Conservation (phyloP, 2,329 filamentous ascomycete genomes). For the Boeremia exigua region DNA sequence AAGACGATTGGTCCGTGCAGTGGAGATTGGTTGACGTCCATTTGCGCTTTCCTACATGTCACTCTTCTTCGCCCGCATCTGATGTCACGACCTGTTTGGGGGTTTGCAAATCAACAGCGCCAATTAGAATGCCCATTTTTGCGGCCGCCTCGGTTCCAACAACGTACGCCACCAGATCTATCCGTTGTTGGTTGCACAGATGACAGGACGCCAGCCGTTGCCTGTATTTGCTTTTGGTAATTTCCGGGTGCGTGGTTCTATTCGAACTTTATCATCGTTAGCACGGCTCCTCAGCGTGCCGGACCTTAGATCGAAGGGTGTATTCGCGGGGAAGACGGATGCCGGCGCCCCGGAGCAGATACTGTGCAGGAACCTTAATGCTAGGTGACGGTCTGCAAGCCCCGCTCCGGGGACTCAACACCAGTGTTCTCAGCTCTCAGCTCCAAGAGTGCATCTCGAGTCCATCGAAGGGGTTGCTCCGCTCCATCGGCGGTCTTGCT, state of each 20-base stretch:
- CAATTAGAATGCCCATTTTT: not conserved
- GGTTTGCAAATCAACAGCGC: not conserved
- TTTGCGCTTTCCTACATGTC: slow-evolving; percentile 2
- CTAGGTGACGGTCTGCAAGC: not conserved
- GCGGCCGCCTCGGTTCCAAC: not conserved
- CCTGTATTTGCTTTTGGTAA: slow-evolving; percentile 10
- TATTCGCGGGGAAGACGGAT: not conserved
- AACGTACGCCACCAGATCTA: slow-evolving; percentile 13
- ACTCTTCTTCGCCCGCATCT: slow-evolving; percentile 4
- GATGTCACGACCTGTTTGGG: not conserved
- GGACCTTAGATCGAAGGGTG: not conserved
- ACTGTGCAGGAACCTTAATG: not conserved
- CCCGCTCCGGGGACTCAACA: not conserved
- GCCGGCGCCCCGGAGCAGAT: not conserved
- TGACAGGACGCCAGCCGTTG: slow-evolving; percentile 1
- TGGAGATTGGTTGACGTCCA: not conserved
- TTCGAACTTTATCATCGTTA: not conserved
- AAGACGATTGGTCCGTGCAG: slow-evolving; percentile 6
- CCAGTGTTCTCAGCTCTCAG: not conserved
- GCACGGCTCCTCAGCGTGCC: not conserved
- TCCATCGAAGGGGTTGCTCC: not conserved
- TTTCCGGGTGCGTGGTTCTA: not conserved
- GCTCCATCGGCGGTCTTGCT: slow-evolving; percentile 8
- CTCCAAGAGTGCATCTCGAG: not conserved
- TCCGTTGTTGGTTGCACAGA: slow-evolving; percentile 1